Base-by-base conservation (phyloP, 768 basidiomycete genomes). In the Collybia mongolica region DNA sequence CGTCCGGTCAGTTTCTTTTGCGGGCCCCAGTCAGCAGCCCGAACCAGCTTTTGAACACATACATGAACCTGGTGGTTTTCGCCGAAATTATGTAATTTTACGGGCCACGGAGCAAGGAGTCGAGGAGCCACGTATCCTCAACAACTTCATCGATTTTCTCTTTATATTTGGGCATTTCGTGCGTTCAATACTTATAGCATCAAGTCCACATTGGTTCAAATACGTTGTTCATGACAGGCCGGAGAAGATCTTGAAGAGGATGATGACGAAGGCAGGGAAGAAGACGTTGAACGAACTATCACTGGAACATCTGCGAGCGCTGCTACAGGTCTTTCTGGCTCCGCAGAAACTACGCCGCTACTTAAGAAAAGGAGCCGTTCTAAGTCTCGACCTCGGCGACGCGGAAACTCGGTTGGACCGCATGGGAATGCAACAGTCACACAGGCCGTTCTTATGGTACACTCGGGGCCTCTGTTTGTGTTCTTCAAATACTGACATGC, bases 131-230 rank as follows among this genome's bases (percentile, higher is more conserved):
- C 77, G 68, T 12, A 81, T 82, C 42, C 74, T 93, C 24, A 86
- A 86, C 60, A 95, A 91, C 62, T 95, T 96, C 54, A 89, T 98
- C 53, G 94, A 98, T 60, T 99, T 99, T 67, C 71, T 99, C 39
- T 89, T 88, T 60, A 75, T 98, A 20, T 99, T 92, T 61, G 97
- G 97, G 3, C 96, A 98, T 66, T 98, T 97, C 63, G 96, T 95
- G 62, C 72, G 94, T 75, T 24, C 45, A 40, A 41, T 8, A 28
- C 38, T 17, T 17, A 22, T 15, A 39, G 11, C 14, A 11, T 9
- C 32, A 9, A 32, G 9, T 12, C 32, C 11, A 14, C 32, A 11
- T 32, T 28, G 26, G 26, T n/a, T 5, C 14, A 5, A 32, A 32
- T 9, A 32, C 2, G 11, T 6, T 12, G 11, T 32, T 32, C 32